Conservation (phyloP, 2,329 filamentous ascomycete species). For the Aspergillus ruber region DNA sequence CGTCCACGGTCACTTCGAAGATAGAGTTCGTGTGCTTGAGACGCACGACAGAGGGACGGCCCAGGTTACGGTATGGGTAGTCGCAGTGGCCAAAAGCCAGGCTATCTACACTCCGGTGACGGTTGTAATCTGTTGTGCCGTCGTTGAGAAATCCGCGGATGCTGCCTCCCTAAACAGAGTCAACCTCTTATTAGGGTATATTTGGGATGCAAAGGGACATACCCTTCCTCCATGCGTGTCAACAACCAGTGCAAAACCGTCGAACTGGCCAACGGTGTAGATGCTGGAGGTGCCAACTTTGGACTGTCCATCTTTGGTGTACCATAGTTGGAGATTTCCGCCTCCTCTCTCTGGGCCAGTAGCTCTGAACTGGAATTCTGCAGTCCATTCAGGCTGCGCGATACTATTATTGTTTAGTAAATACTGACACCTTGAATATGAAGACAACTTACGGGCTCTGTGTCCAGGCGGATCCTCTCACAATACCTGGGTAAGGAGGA, state of each 20-base stretch:
- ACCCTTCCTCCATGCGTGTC: conserved; percentile 71
- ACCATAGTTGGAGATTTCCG: conserved; percentile 93
- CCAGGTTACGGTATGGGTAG: conserved; percentile 85
- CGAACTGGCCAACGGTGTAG: conserved; percentile 78
- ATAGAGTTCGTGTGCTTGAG: conserved; percentile 59
- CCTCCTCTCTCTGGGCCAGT: conserved; percentile 77
- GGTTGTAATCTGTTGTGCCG: conserved; percentile 70
- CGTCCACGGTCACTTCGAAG: conserved; percentile 77
- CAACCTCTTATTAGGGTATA: conserved; percentile 1
- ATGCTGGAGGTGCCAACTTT: conserved; percentile 67
- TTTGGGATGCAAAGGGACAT: conserved; percentile 10
- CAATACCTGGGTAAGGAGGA: conserved; percentile 77
- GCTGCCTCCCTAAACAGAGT: conserved; percentile 56
- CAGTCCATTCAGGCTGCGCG: conserved; percentile 64
- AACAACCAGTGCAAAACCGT: conserved; percentile 81
- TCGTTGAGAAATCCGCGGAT: conserved; percentile 93
- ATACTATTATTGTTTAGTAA: conserved; percentile 24
- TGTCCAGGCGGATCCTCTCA: conserved; percentile 76
- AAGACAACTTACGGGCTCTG: conserved; percentile 44
- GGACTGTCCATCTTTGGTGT: conserved; percentile 62
- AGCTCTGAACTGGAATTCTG: conserved; percentile 80
- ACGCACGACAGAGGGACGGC: conserved; percentile 72
- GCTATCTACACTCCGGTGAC: conserved; percentile 69
- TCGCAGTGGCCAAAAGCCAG: conserved; percentile 90
- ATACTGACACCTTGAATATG: neutral